A percentile compares a stretch with the other conserved stretches of the same genome.
Conservation (phyloP, 305 asterid species). For the Caryopteris hybrid region DNA sequence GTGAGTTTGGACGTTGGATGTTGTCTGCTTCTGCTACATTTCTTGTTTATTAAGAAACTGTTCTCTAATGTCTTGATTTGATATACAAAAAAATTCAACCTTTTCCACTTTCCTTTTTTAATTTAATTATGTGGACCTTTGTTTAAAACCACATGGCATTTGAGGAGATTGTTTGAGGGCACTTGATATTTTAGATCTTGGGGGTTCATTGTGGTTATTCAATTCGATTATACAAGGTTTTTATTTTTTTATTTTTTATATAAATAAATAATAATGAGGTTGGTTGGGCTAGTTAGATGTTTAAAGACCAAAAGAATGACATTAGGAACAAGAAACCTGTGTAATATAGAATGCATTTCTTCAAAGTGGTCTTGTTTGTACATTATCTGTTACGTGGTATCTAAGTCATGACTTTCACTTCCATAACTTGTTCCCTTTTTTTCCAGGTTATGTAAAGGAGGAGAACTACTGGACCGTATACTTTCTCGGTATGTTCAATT, state of each 20-base stretch:
- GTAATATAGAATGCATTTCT: not conserved
- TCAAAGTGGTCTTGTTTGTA: not conserved
- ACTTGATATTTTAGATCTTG: not conserved
- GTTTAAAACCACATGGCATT: not conserved
- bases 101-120: not conserved
- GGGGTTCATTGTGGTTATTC: not conserved
- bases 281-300: too few relatives aligned
- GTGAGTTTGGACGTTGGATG: slow-evolving; percentile 42
- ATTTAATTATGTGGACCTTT: not conserved
- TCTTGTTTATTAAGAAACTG: not conserved
- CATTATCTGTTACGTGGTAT: not conserved
- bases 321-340: too few relatives aligned
- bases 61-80: not conserved
- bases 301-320: too few relatives aligned
- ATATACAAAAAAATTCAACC: not conserved
- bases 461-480: slow-evolving; percentile 69
- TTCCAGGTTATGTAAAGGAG: slow-evolving; percentile 78
- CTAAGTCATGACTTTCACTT: not conserved
- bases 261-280: too few relatives aligned
- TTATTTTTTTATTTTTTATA: too few relatives aligned
- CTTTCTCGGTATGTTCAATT: slow-evolving; percentile 31
- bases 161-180: not conserved
- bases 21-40: not conserved
- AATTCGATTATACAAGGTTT: not conserved
- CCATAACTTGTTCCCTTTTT: not conserved